These are phyloP conservation scores for Nosema muscidifuracis DNA, from an alignment of 371 early-diverging fungal genomes.

Conservation along the genomic window DNA sequence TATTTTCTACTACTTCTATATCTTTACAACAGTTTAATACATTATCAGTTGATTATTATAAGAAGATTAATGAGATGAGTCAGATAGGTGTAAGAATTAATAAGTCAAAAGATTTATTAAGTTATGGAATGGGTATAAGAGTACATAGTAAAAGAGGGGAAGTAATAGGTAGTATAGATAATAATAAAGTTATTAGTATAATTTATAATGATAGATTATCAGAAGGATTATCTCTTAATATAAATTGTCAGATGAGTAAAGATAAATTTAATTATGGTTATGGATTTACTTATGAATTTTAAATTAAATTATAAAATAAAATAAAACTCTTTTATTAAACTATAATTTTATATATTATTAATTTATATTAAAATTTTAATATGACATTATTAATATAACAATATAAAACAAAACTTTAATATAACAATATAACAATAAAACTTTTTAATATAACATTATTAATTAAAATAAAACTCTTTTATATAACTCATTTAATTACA, in stretches of 20 bases:
- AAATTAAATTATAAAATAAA: too few species aligned
- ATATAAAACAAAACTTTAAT: too few species aligned
- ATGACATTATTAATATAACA: too few species aligned
- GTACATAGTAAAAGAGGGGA: constrained; percentile 23
- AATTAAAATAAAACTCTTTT: too few species aligned
- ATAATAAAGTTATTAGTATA: background rate
- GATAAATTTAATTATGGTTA: constrained; percentile 25
- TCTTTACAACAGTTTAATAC: constrained; percentile 48
- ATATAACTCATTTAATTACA: too few species aligned
- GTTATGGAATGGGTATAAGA: constrained; percentile 32
- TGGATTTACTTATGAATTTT: constrained; percentile 38
- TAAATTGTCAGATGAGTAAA: constrained; percentile 9
- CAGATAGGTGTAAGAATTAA: constrained; percentile 39
- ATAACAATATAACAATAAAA: too few species aligned
- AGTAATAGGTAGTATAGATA: constrained; percentile 33
- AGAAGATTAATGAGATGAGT: too few species aligned
- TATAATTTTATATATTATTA: too few species aligned
- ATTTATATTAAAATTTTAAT: too few species aligned
- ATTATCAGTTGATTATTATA: constrained; percentile 31
- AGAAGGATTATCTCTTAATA: constrained; percentile 32
- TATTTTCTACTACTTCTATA: constrained; percentile 20
- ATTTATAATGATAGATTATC: constrained; percentile 41
- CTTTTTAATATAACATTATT: too few species aligned
- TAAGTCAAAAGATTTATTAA: background rate
- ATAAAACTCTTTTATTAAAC: too few species aligned